A percentile compares a stretch with the other conserved stretches of the same genome.
These are phyloP conservation scores for Xylariaceae sp. DNA, from an alignment of 2,329 filamentous ascomycete genomes.

Conservation along the genomic window DNA sequence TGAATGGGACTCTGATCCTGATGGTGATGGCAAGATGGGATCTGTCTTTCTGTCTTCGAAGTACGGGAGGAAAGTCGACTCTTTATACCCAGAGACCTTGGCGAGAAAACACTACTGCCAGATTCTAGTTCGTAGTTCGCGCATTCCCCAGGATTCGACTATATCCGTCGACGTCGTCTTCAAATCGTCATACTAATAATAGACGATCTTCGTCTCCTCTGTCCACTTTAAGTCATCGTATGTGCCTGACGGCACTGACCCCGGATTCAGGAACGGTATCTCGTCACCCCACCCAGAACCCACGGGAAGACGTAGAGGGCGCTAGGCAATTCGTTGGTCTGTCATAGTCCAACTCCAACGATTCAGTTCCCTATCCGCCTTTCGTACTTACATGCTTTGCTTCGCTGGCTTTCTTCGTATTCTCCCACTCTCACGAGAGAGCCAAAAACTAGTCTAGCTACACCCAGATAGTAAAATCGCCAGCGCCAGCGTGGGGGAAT, in stretches of 20 bases:
- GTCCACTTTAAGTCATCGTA: no score
- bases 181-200: background rate
- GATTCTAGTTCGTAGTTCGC: background rate
- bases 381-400: background rate
- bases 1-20: background rate
- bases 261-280: no score
- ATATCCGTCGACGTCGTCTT: background rate
- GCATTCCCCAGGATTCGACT: background rate
- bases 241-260: no score
- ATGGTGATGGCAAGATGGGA: no score
- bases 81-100: slow-evolving; percentile 10
- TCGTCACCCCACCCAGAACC: no score
- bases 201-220: background rate
- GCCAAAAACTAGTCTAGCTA: background rate
- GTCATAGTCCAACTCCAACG: background rate
- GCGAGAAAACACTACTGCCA: background rate
- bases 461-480: background rate
- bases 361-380: background rate
- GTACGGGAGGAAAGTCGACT: background rate
- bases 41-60: background rate
- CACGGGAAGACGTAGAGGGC: background rate
- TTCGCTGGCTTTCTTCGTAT: background rate
- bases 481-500: background rate
- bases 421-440: background rate
- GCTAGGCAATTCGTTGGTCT: background rate